Evolutionary conservation across 306 rosid genomes (phyloP).

Genomic region (Sicyos edulis): DNA sequence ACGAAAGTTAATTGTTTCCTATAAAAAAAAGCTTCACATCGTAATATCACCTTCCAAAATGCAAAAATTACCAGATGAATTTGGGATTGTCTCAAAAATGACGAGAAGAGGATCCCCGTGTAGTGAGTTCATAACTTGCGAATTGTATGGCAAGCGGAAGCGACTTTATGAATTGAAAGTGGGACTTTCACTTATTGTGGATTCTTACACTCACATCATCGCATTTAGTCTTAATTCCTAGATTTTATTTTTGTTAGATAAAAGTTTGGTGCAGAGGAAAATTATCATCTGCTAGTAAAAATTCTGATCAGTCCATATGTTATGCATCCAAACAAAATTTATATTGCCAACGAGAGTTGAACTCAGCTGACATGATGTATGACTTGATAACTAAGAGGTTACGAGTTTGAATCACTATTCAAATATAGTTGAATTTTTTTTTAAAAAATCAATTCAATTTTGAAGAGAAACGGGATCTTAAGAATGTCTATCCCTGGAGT

Average conservation of each 20-base stretch:
- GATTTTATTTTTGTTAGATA: background rate
- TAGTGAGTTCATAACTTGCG: background rate
- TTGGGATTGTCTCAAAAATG: background rate
- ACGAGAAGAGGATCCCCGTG: background rate
- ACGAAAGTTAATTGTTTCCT: too few species aligned
- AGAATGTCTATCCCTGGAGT: constrained; percentile 12
- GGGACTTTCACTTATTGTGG: background rate
- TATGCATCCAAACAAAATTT: background rate
- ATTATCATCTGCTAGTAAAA: background rate
- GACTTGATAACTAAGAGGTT: too few species aligned
- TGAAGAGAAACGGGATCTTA: background rate
- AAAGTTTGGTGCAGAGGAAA: background rate
- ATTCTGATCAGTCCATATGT: background rate
- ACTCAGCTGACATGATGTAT: too few species aligned
- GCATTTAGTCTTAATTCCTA: constrained; percentile 1
- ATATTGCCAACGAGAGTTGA: too few species aligned
- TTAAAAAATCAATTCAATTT: background rate
- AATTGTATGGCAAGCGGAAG: background rate
- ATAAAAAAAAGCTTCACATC: background rate
- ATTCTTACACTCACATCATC: background rate
- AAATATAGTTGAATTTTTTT: too few species aligned
- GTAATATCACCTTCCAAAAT: background rate
- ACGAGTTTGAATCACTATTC: too few species aligned
- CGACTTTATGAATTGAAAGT: background rate
- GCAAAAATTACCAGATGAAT: constrained; percentile 5